Percentiles rank a stretch among this genome's conserved stretches.
phyloP scores from a whole-genome alignment of 257 asterid species.

The Nicotiana benthamiana region DNA sequence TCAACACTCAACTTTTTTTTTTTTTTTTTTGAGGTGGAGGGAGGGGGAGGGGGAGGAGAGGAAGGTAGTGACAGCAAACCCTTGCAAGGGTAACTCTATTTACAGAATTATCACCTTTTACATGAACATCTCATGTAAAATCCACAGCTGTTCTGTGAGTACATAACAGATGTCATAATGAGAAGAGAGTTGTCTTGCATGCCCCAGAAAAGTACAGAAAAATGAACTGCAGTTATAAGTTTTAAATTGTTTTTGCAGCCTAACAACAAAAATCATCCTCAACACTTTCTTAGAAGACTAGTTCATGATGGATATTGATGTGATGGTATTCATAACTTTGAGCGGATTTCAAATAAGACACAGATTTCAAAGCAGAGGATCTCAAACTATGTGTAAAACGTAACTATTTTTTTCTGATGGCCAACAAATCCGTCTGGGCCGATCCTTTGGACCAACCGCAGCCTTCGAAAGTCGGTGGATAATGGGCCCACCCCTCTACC shows the following conservation, averaged over 20 bases:
- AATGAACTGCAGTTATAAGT: background rate
- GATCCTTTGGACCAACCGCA: no score
- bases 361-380: background rate
- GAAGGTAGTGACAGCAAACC: background rate
- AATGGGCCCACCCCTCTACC: no score
- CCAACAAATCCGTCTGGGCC: no score
- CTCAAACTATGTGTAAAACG: background rate
- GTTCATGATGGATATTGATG: background rate
- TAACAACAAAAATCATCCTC: background rate
- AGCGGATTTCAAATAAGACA: background rate
- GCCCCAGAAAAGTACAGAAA: background rate
- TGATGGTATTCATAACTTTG: background rate
- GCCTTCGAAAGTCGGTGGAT: no score
- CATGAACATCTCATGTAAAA: background rate
- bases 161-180: background rate
- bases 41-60: background rate
- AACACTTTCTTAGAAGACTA: background rate
- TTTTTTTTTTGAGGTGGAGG: background rate
- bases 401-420: background rate
- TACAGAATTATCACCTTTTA: background rate
- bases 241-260: background rate
- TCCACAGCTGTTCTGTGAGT: background rate
- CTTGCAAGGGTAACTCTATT: background rate
- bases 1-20: background rate
- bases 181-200: background rate